These are phyloP conservation scores for Trichophaea hybrida DNA, from an alignment of 2,329 filamentous ascomycete species.

Conservation along the genomic window DNA sequence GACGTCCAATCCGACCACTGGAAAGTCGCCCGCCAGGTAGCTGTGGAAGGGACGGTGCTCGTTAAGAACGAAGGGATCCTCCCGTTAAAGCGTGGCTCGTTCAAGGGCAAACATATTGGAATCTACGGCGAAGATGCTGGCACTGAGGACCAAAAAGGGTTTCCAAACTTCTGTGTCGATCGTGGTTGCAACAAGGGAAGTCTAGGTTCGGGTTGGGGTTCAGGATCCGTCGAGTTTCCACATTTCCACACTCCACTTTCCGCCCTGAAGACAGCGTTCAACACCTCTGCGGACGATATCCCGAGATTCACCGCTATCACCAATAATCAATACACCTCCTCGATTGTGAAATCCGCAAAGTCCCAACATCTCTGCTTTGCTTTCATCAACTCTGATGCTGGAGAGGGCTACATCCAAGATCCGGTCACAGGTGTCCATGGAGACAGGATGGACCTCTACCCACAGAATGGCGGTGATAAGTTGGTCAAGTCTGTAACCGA, in stretches of 20 bases:
- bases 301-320: conserved; percentile 46
- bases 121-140: conserved; percentile 65
- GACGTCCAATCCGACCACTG: conserved; percentile 57
- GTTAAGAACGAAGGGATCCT: conserved; percentile 63
- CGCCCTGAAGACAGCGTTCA: conserved; percentile 41
- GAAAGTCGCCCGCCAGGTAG: conserved; percentile 59
- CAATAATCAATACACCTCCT: conserved; percentile 31
- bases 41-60: conserved; percentile 64
- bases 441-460: conserved; percentile 59
- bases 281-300: conserved; percentile 40
- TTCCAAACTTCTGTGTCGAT: conserved; percentile 57
- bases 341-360: conserved; percentile 36
- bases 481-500: conserved; percentile 58
- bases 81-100: conserved; percentile 45
- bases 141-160: conserved; percentile 39
- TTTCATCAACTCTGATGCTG: conserved; percentile 70
- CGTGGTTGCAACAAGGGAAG: conserved; percentile 76
- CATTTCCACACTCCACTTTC: conserved; percentile 62
- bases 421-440: conserved; percentile 47
- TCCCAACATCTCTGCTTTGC: conserved; percentile 69
- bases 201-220: conserved; percentile 75
- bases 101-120: conserved; percentile 36
- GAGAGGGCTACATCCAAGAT: conserved; percentile 58
- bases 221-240: conserved; percentile 69
- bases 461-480: conserved; percentile 65